Evolutionary conservation across 306 rosid genomes (phyloP).

Genomic region (Hippophae gyantsensis): DNA sequence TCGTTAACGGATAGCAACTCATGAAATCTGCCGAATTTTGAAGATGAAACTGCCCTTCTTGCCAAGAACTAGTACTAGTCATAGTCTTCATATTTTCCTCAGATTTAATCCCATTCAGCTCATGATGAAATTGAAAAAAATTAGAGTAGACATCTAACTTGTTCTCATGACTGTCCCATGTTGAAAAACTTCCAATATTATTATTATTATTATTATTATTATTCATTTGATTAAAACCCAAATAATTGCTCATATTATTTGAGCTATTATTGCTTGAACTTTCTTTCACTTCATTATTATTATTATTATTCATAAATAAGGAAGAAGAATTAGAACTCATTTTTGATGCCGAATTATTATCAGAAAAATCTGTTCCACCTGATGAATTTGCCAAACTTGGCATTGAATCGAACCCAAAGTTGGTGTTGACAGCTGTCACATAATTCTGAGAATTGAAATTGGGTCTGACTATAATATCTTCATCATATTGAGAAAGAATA

Average conservation of each 20-base stretch:
- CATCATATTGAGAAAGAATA: slow-evolving; percentile 8
- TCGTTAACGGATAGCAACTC: slow-evolving; percentile 63
- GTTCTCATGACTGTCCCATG: slow-evolving; percentile 56
- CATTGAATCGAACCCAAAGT: slow-evolving; percentile 52
- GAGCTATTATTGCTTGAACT: slow-evolving; percentile 76
- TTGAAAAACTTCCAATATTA: slow-evolving; percentile 28
- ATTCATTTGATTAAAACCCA: slow-evolving; percentile 33
- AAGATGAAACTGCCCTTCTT: slow-evolving; percentile 37
- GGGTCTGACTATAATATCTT: slow-evolving; percentile 11
- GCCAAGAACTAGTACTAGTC: slow-evolving; percentile 32
- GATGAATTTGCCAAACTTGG: slow-evolving; percentile 74
- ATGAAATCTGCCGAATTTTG: slow-evolving; percentile 55
- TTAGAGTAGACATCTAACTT: slow-evolving; percentile 32
- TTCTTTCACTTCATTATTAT: slow-evolving; percentile 45
- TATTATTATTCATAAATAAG: neutral
- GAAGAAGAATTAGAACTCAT: slow-evolving; percentile 39
- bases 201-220: slow-evolving; percentile 23
- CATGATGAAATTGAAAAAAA: slow-evolving; percentile 43
- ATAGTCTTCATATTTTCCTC: slow-evolving; percentile 41
- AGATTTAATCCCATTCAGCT: slow-evolving; percentile 40
- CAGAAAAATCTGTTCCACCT: slow-evolving; percentile 58
- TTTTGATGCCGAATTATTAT: slow-evolving; percentile 57
- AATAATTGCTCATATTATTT: slow-evolving; percentile 45
- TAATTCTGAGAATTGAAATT: slow-evolving; percentile 22
- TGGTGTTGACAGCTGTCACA: slow-evolving; percentile 23